A percentile compares a stretch with the other conserved stretches of the same genome.
Conservation (phyloP, 2,329 filamentous ascomycete species). For the Cladosporium velox region DNA sequence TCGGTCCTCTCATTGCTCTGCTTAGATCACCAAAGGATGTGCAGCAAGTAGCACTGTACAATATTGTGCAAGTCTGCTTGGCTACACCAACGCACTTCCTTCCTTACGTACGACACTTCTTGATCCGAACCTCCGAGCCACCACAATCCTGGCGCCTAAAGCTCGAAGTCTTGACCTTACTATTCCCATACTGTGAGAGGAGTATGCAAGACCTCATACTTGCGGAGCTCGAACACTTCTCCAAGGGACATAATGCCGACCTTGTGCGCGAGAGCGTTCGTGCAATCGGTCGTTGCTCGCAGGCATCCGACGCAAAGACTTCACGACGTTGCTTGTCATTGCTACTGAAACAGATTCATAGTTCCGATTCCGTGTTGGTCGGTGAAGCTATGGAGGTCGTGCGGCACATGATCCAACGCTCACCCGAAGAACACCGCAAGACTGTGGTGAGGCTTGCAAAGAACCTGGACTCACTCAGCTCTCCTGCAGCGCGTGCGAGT, state of each 20-base stretch:
- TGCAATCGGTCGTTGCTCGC: slow-evolving; percentile 90
- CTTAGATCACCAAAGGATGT: slow-evolving; percentile 84
- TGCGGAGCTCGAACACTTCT: slow-evolving; percentile 92
- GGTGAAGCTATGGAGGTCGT: slow-evolving; percentile 95
- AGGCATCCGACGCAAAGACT: slow-evolving; percentile 66
- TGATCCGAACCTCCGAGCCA: slow-evolving; percentile 77
- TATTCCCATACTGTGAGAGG: slow-evolving; percentile 78
- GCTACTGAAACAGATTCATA: slow-evolving; percentile 83
- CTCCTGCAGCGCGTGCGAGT: slow-evolving; percentile 84
- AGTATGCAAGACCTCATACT: slow-evolving; percentile 84
- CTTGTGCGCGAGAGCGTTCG: slow-evolving; percentile 87
- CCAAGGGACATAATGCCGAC: slow-evolving; percentile 69
- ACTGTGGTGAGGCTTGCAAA: slow-evolving; percentile 89
- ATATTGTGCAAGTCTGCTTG: slow-evolving; percentile 91
- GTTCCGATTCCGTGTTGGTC: slow-evolving; percentile 81
- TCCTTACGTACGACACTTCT: slow-evolving; percentile 83
- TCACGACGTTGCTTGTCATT: slow-evolving; percentile 79
- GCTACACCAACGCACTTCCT: slow-evolving; percentile 77
- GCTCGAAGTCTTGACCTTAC: slow-evolving; percentile 83
- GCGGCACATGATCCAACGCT: slow-evolving; percentile 89
- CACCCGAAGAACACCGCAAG: slow-evolving; percentile 74
- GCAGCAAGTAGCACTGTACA: slow-evolving; percentile 86
- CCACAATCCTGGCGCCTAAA: slow-evolving; percentile 87
- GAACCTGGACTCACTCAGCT: slow-evolving; percentile 84
- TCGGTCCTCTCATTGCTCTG: slow-evolving; percentile 84